A percentile compares a stretch with the other conserved stretches of the same genome.
Evolutionary conservation across 805 yeast genomes (phyloP).

Genomic region (Scheffersomyces spartinae): DNA sequence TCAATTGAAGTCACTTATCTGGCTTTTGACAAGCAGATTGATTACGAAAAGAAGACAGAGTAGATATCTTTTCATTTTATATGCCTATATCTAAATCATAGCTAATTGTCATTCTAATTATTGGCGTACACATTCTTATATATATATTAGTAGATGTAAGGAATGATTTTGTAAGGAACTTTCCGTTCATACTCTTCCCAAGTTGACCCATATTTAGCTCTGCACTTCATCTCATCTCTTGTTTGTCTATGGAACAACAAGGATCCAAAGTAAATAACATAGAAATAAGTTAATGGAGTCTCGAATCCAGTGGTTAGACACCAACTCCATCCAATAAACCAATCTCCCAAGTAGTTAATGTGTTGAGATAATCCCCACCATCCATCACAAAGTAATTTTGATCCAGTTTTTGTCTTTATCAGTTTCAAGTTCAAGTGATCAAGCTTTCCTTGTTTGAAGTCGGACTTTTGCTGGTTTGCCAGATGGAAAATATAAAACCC

Average conservation of each 20-base stretch:
- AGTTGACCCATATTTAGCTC: conserved; percentile 69
- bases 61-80: too few species aligned
- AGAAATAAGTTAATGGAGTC: conserved; percentile 81
- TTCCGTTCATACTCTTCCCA: conserved; percentile 74
- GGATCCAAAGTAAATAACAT: conserved; percentile 70
- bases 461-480: conserved; percentile 75
- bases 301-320: conserved; percentile 79
- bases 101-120: too few species aligned
- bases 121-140: too few species aligned
- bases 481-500: conserved; percentile 81
- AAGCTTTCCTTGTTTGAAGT: conserved; percentile 70
- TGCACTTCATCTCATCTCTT: conserved; percentile 88
- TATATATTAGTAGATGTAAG: conserved; percentile 74
- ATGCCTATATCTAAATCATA: too few species aligned
- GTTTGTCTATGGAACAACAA: conserved; percentile 79
- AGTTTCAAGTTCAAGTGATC: conserved; percentile 44
- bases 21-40: conserved; percentile 64
- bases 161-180: conserved; percentile 88
- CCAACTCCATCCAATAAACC: conserved; percentile 88
- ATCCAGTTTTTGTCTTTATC: conserved; percentile 65
- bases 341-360: conserved; percentile 91
- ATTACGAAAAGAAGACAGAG: conserved; percentile 39
- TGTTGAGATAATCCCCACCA: conserved; percentile 97
- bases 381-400: conserved; percentile 74
- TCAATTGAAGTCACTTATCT: conserved; percentile 68